Base-by-base conservation (phyloP, 2,329 filamentous ascomycete species). In the Zymoseptoria tritici region DNA sequence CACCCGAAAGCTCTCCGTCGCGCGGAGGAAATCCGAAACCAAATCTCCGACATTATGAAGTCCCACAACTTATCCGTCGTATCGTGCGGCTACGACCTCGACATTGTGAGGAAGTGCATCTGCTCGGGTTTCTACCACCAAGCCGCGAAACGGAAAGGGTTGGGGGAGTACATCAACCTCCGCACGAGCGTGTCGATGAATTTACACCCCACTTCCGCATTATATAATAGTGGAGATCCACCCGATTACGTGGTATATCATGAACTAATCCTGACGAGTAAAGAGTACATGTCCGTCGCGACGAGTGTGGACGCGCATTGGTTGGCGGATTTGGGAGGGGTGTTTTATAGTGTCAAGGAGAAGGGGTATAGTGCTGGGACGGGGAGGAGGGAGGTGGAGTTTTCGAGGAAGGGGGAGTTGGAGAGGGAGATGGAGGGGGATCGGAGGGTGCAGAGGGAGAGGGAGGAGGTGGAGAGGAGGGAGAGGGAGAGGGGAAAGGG, bases 101-200 rank as follows among this genome's bases (percentile, higher is more conserved):
- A 99, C 73, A 80, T 95, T 9, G 91, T 97, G 59, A 87, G 94
- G 63, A 93, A 94, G 75, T 97, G 93, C 73, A 96, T 99, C 71
- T 99, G 95, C 79, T 91, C 90, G 0, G 94, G 94, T 11, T 99
- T 96, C 79, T 99, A 97, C 77, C 93, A 97, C 71, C 94, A 99
- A 78, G 94, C 94, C 5, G 94, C 94, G 29, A 91, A 92, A 70
- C 91, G 95, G 64, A 96, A 96, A 77, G 95, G 94, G 2, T 90
- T 97, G 16, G 94, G 94, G 67, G 95, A 99, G 76, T 99, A 97
- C 77, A 88, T 96, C 77, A 99, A 99, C 74, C 81, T 99, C 42
- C 88, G 94, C 21, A 99, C 94, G 0, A 94, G 90, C 70, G 91
- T 99, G 2, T 92, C 89, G 1, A 90, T 99, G 57, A 91, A 96